These are phyloP conservation scores for Starmerella apicola DNA, from an alignment of 805 yeast species.

Conservation along the genomic window DNA sequence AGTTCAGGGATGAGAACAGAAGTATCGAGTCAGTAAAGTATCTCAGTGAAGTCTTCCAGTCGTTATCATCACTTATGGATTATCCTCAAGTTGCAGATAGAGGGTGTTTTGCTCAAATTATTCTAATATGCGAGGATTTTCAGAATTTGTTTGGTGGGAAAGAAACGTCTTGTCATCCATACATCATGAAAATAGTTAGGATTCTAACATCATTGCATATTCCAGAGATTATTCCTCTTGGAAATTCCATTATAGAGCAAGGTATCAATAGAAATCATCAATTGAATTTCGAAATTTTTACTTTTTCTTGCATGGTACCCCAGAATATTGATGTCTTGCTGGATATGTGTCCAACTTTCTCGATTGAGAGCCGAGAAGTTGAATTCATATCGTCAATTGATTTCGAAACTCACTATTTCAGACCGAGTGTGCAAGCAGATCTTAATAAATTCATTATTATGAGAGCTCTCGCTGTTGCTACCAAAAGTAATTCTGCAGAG, in stretches of 20 bases:
- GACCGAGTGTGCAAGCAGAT: constrained; percentile 14
- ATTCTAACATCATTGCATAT: not conserved
- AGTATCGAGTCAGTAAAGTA: constrained; percentile 1
- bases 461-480: constrained; percentile 1
- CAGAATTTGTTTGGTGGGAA: not conserved
- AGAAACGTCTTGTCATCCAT: constrained; percentile 12
- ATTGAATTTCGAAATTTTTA: constrained; percentile 7
- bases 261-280: constrained; percentile 2
- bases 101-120: not conserved
- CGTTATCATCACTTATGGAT: not conserved
- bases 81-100: not conserved
- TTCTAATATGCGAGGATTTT: constrained; percentile 3
- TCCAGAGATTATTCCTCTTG: not conserved
- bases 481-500: too few species aligned
- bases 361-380: constrained; percentile 8
- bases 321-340: constrained; percentile 1
- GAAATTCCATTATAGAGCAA: constrained; percentile 1
- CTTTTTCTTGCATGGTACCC: constrained; percentile 7
- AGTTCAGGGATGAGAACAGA: not conserved
- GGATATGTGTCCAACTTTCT: not conserved
- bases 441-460: constrained; percentile 7
- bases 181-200: constrained; percentile 10
- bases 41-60: constrained; percentile 1
- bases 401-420: constrained; percentile 3
- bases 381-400: constrained; percentile 9